Base-by-base conservation (phyloP, 345 rosid genomes). In the Citrus inodora region DNA sequence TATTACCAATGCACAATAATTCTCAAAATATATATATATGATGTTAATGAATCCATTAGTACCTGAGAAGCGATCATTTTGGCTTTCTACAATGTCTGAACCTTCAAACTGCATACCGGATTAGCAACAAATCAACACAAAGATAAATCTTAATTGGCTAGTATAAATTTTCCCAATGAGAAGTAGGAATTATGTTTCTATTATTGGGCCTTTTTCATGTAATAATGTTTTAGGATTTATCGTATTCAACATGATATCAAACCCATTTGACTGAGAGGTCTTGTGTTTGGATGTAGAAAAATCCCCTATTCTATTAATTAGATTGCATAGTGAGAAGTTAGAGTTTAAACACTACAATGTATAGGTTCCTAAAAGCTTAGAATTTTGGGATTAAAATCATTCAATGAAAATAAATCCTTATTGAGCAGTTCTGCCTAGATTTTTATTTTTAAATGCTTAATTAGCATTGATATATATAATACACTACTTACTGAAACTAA, bases 1-100 rank as follows among this genome's bases (percentile, higher is more conserved):
- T 6, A 16, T 8, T 48, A 22, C n/a, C 35, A 32, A 27, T 46
- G 59, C 24, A 51, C 17, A 28, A 70, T 72, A 33, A 55, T 33
- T 73, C 48, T 17, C 4, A 24, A 38, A 60, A 25, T 38, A 32
- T n/a, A 32, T n/a, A 32, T n/a, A 58, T 58, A 21, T n/a, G 19
- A 22, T n/a, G 79, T 64, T 27, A 51, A 62, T 25, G 33, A 78
- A 25, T 37, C 33, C n/a, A 2, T 24, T 64, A 46, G 62, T 80
- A 91, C 98, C 98, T 87, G 93, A 88, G 82, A 92, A 90, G 74
- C 71, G 86, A 42, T 88, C 86, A 82, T 90, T 93, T 85, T 93
- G 97, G 75, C 78, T 83, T 78, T 93, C 94, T 80, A 93, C 59
- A 27, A 89, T 46, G 77, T 92, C 87, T 58, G 97, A 92, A 68